Evolutionary conservation across 345 rosid species (phyloP).

Genomic region (Toxicodendron radicans): DNA sequence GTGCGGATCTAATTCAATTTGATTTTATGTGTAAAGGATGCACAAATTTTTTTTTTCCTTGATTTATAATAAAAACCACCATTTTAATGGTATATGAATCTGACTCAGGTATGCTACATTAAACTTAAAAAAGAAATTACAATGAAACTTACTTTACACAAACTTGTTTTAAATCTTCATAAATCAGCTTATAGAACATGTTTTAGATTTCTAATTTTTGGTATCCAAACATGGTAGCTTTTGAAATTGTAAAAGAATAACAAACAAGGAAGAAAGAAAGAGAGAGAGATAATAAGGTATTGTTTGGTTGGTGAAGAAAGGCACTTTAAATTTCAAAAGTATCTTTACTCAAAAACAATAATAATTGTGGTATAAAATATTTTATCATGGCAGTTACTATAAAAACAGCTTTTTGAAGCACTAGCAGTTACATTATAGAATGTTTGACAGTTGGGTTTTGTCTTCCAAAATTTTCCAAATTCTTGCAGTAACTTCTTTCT

Average conservation of each 20-base stretch:
- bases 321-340: constrained; percentile 11
- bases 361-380: not conserved
- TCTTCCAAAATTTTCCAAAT: constrained; percentile 7
- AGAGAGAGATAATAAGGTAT: not conserved
- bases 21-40: no score
- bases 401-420: constrained; percentile 8
- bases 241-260: not conserved
- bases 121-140: no score
- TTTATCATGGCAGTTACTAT: constrained; percentile 15
- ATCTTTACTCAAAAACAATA: not conserved
- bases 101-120: no score
- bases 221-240: no score
- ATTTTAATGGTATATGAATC: no score
- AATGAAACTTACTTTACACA: no score
- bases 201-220: no score
- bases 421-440: constrained; percentile 14
- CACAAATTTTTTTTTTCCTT: no score
- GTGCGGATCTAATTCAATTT: no score
- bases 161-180: no score
- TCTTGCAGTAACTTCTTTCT: not conserved
- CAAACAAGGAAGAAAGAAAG: not conserved
- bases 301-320: constrained; percentile 17
- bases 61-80: no score
- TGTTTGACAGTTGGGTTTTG: constrained; percentile 18
- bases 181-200: no score